phyloP scores from a whole-genome alignment of 2,329 filamentous ascomycete species.

The Alternaria burnsii region DNA sequence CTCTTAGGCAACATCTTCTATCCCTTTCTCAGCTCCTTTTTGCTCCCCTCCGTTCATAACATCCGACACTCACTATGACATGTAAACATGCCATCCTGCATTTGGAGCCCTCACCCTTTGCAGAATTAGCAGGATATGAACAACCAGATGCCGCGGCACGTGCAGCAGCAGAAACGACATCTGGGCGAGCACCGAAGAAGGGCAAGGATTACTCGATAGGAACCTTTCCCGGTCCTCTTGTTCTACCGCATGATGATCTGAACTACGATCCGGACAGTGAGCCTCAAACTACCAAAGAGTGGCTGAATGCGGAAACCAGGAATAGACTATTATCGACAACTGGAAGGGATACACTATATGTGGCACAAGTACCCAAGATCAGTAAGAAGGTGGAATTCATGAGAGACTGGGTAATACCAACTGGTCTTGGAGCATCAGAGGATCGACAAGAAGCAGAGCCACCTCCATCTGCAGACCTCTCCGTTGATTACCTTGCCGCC shows the following conservation, averaged over 20 bases:
- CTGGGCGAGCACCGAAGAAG: slow-evolving; percentile 8
- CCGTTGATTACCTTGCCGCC: slow-evolving; percentile 56
- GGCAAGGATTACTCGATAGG: slow-evolving; percentile 18
- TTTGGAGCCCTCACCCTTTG: slow-evolving; percentile 46
- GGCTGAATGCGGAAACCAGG: slow-evolving; percentile 54
- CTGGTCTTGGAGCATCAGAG: slow-evolving; percentile 29
- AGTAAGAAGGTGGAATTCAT: slow-evolving; percentile 51
- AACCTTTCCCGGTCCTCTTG: slow-evolving; percentile 65
- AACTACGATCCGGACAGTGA: slow-evolving; percentile 61
- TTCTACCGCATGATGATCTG: slow-evolving; percentile 68
- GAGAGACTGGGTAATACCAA: slow-evolving; percentile 51
- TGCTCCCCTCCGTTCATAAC: background rate
- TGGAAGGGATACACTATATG: slow-evolving; percentile 61
- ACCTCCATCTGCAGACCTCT: slow-evolving; percentile 33
- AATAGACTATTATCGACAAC: slow-evolving; percentile 58
- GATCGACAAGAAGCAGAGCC: background rate
- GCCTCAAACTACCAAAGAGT: slow-evolving; percentile 63
- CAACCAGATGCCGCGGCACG: slow-evolving; percentile 35
- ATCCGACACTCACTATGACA: background rate
- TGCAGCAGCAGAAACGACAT: slow-evolving; percentile 32
- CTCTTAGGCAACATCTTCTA: background rate
- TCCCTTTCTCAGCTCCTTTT: background rate
- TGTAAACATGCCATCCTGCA: slow-evolving; percentile 16
- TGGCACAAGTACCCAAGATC: slow-evolving; percentile 59
- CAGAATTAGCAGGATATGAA: slow-evolving; percentile 46